These are phyloP conservation scores for Aaosphaeria pasadenensis DNA, from an alignment of 2,329 filamentous ascomycete species.

Conservation along the genomic window DNA sequence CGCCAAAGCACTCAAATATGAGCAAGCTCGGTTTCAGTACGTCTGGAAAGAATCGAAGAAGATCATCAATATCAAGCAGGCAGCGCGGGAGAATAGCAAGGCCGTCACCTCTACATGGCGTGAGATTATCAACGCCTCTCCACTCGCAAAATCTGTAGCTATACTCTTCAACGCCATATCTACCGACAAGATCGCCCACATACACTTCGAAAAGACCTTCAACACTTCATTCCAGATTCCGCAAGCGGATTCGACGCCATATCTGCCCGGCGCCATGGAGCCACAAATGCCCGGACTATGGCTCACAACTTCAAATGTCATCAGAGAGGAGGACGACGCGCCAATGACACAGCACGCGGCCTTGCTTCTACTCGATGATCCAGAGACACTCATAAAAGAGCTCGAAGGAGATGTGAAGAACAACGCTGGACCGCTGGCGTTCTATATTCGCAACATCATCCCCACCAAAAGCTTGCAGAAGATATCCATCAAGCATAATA, in stretches of 20 bases:
- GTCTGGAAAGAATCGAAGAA: slow-evolving; percentile 87
- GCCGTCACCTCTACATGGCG: slow-evolving; percentile 67
- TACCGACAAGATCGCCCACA: slow-evolving; percentile 78
- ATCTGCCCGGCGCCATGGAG: slow-evolving; percentile 67
- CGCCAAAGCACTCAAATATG: slow-evolving; percentile 88
- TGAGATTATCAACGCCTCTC: slow-evolving; percentile 68
- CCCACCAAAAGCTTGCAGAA: slow-evolving; percentile 68
- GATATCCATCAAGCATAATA: slow-evolving; percentile 66
- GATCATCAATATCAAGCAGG: slow-evolving; percentile 78
- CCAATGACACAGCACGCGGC: slow-evolving; percentile 83
- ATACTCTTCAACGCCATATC: slow-evolving; percentile 80
- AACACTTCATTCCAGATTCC: slow-evolving; percentile 64
- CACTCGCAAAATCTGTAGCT: slow-evolving; percentile 76
- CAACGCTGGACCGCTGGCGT: slow-evolving; percentile 72
- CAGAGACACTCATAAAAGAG: slow-evolving; percentile 71
- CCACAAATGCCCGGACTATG: slow-evolving; percentile 72
- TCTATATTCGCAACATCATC: slow-evolving; percentile 60
- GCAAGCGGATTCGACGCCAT: slow-evolving; percentile 64
- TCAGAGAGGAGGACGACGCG: slow-evolving; percentile 65
- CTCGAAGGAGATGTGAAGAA: slow-evolving; percentile 69
- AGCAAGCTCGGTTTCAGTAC: slow-evolving; percentile 85
- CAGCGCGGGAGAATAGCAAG: slow-evolving; percentile 67
- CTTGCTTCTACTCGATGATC: slow-evolving; percentile 78
- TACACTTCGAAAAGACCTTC: slow-evolving; percentile 66
- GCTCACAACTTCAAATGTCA: slow-evolving; percentile 81